phyloP scores from a whole-genome alignment of 2,329 filamentous ascomycete genomes.

The Colletotrichum chlorophyti region DNA sequence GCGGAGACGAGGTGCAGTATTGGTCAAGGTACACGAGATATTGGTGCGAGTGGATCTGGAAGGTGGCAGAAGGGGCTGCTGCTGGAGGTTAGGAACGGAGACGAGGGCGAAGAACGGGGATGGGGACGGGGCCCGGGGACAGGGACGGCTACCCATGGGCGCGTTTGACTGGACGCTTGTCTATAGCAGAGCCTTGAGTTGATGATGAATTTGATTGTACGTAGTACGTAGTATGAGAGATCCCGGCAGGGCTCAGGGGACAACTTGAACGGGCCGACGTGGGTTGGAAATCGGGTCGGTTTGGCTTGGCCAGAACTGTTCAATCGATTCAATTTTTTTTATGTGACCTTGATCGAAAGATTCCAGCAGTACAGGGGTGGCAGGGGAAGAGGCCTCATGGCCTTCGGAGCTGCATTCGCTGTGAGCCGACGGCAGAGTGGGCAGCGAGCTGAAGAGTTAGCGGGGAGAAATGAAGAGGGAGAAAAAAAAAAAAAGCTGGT shows the following conservation, averaged over 20 bases:
- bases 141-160: not conserved
- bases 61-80: constrained; percentile 11
- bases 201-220: too few relatives aligned
- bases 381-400: constrained; percentile 13
- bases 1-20: not conserved
- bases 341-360: too few relatives aligned
- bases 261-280: too few relatives aligned
- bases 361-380: not conserved
- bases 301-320: too few relatives aligned
- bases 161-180: constrained; percentile 14
- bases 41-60: constrained; percentile 23
- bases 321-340: too few relatives aligned
- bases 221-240: too few relatives aligned
- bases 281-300: too few relatives aligned
- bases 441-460: not conserved
- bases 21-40: constrained; percentile 22
- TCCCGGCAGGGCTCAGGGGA: too few relatives aligned
- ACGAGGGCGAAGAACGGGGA: not conserved
- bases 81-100: not conserved
- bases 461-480: not conserved
- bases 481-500: not conserved
- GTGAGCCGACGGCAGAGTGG: not conserved
- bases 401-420: not conserved
- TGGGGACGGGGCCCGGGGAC: not conserved
- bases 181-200: too few relatives aligned